A percentile compares a stretch with the other conserved stretches of the same genome.
These are phyloP conservation scores for Elasticomyces elasticus DNA, from an alignment of 495 filamentous ascomycete species.

Conservation along the genomic window DNA sequence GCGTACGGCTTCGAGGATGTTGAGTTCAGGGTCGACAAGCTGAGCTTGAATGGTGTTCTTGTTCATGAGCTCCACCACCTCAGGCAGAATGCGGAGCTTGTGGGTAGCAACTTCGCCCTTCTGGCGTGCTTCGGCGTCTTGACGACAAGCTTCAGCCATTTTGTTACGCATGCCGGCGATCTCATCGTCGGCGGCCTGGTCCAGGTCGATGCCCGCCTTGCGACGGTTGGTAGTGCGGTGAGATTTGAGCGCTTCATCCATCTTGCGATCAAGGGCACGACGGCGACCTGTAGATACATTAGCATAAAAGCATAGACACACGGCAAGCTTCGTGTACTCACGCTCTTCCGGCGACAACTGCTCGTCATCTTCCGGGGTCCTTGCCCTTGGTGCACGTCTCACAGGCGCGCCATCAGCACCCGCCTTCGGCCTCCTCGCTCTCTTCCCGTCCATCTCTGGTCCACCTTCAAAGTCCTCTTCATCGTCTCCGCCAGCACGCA, in stretches of 20 bases:
- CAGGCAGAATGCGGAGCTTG: conserved; percentile 89
- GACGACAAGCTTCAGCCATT: conserved; percentile 86
- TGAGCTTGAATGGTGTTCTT: conserved; percentile 71
- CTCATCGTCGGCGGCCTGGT: conserved; percentile 76
- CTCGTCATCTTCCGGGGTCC: conserved; percentile 42
- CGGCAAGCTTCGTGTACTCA: conserved; percentile 14
- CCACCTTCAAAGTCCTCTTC: conserved; percentile 41
- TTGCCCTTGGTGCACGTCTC: conserved; percentile 30
- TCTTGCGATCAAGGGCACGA: conserved; percentile 69
- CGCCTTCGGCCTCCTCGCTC: conserved; percentile 37
- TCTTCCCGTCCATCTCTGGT: conserved; percentile 47
- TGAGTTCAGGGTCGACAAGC: conserved; percentile 87
- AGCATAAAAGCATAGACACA: neutral
- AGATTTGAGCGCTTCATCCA: conserved; percentile 71
- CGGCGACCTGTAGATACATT: conserved; percentile 45
- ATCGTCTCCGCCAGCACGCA: conserved; percentile 37
- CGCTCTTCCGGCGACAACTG: conserved; percentile 49
- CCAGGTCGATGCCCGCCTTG: conserved; percentile 57
- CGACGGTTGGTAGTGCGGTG: conserved; percentile 68
- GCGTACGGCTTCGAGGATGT: conserved; percentile 85
- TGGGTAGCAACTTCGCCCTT: conserved; percentile 71
- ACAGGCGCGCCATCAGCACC: conserved; percentile 40
- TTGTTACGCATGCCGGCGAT: conserved; percentile 78
- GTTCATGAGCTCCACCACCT: conserved; percentile 79
- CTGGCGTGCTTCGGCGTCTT: conserved; percentile 70